Conservation (phyloP, 805 yeast genomes). For the Pichia paraexigua region DNA sequence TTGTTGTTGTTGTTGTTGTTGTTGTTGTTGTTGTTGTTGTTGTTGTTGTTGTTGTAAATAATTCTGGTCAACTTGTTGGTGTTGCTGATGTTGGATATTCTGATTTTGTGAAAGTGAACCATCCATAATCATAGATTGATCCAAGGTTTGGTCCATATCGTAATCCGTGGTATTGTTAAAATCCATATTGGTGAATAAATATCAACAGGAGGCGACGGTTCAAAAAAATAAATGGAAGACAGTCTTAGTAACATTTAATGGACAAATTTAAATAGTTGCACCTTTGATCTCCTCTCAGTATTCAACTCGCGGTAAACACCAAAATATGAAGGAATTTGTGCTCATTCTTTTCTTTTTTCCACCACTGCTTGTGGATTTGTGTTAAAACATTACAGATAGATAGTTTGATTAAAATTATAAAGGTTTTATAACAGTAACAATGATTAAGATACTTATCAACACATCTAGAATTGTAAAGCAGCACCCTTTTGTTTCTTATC, state of each 20-base stretch:
- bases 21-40: no score
- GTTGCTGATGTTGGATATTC: neutral
- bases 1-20: no score
- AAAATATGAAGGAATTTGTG: no score
- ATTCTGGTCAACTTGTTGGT: neutral
- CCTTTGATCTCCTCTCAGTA: no score
- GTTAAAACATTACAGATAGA: conserved; percentile 1
- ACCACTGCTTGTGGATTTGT: neutral
- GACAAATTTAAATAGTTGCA: no score
- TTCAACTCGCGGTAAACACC: neutral
- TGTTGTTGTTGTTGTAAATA: conserved; percentile 18
- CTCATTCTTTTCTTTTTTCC: no score
- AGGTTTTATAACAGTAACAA: conserved; percentile 1
- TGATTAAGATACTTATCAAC: neutral
- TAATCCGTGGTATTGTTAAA: neutral
- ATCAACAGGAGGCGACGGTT: neutral
- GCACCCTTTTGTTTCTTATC: conserved; percentile 99
- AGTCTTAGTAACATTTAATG: no score
- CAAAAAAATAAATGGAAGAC: no score
- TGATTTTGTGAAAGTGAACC: conserved; percentile 1
- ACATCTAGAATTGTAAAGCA: conserved; percentile 93
- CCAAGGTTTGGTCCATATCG: neutral
- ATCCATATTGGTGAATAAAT: neutral
- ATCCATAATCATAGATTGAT: neutral
- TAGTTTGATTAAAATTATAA: neutral